Percentiles rank a stretch among this genome's conserved stretches.
Conservation (phyloP, 768 basidiomycete genomes). For the Tylopilus felleus region DNA sequence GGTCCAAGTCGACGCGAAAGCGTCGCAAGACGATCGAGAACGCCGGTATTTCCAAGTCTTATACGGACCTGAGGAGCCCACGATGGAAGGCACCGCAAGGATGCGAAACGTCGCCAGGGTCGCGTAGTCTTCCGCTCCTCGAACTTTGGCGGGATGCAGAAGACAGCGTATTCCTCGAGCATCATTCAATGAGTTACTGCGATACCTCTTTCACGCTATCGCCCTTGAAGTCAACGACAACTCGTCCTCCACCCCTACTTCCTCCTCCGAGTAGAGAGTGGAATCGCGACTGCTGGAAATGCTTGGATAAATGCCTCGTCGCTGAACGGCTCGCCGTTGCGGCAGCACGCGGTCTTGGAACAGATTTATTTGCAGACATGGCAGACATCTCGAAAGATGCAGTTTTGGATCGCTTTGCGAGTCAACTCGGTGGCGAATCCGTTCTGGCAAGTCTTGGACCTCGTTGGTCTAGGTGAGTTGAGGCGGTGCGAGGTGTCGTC, state of each 20-base stretch:
- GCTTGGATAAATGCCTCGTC: constrained; percentile 74
- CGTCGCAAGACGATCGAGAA: constrained; percentile 36
- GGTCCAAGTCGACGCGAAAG: constrained; percentile 30
- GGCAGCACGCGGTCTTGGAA: constrained; percentile 22
- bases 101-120: constrained; percentile 26
- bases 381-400: constrained; percentile 50
- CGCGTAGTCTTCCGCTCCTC: constrained; percentile 30
- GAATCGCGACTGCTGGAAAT: constrained; percentile 78
- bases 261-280: constrained; percentile 39
- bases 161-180: constrained; percentile 29
- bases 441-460: constrained; percentile 40
- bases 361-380: constrained; percentile 46
- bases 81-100: constrained; percentile 12
- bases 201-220: constrained; percentile 17
- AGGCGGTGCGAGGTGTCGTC: background rate
- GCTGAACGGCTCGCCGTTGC: constrained; percentile 60
- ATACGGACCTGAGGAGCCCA: constrained; percentile 6
- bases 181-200: constrained; percentile 17
- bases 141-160: constrained; percentile 31
- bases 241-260: background rate
- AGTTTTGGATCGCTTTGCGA: constrained; percentile 60
- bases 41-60: constrained; percentile 31
- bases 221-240: constrained; percentile 8
- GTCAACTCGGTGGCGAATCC: constrained; percentile 45
- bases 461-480: constrained; percentile 56